Conservation (phyloP, 257 asterid species). For the Nicotiana undulata region DNA sequence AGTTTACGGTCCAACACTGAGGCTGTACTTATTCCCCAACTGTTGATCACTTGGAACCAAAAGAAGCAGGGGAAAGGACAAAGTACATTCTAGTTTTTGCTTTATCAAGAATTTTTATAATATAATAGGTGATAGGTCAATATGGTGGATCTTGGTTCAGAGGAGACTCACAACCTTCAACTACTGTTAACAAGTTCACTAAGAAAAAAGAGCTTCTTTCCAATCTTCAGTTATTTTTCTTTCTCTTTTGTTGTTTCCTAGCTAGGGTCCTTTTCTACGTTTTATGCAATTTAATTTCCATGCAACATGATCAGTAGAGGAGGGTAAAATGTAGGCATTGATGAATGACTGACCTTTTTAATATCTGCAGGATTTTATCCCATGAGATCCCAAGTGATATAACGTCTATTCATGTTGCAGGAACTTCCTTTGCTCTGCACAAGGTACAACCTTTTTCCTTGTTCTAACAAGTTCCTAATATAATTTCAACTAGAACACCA, state of each 20-base stretch:
- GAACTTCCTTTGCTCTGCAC: slow-evolving; percentile 67
- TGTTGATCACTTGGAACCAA: neutral
- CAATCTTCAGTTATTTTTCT: slow-evolving; percentile 8
- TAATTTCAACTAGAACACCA: neutral
- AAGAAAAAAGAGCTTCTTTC: slow-evolving; percentile 68
- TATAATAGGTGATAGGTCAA: neutral
- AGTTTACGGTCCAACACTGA: neutral
- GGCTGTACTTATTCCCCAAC: neutral
- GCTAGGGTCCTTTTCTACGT: neutral
- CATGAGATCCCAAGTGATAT: slow-evolving; percentile 83
- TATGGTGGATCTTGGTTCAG: slow-evolving; percentile 25
- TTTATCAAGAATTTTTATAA: neutral
- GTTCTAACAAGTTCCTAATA: neutral
- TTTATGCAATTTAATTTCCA: neutral
- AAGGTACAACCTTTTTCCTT: slow-evolving; percentile 35
- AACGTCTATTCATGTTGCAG: slow-evolving; percentile 52
- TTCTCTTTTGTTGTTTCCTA: neutral
- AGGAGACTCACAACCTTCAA: slow-evolving; percentile 9
- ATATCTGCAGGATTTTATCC: slow-evolving; percentile 62
- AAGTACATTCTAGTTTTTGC: neutral
- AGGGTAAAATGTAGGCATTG: too few relatives aligned
- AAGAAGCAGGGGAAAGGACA: slow-evolving; percentile 8
- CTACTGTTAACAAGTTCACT: slow-evolving; percentile 26
- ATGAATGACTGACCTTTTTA: slow-evolving; percentile 3
- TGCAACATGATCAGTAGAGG: neutral